These are phyloP conservation scores for Alternaria arborescens DNA, from an alignment of 2,329 filamentous ascomycete species.

Conservation along the genomic window DNA sequence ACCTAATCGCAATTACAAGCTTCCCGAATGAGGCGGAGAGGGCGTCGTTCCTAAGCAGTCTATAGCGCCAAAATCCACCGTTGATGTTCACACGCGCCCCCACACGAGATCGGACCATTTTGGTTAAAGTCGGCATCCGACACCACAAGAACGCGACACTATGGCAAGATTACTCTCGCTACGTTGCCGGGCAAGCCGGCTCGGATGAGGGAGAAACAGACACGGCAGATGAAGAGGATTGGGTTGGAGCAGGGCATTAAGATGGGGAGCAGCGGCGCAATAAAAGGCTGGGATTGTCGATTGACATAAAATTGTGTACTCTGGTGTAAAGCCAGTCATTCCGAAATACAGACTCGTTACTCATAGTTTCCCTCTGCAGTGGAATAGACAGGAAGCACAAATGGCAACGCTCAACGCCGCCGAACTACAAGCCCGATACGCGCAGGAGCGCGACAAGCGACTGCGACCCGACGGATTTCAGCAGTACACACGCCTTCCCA, in stretches of 20 bases:
- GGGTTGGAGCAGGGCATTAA: not conserved
- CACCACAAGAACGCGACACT: not conserved
- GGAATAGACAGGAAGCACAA: not conserved
- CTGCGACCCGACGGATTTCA: slow-evolving; percentile 7
- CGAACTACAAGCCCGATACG: slow-evolving; percentile 7
- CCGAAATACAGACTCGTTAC: not conserved
- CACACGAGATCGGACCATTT: slow-evolving; percentile 8
- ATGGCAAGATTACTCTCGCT: not conserved
- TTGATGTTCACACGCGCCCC: slow-evolving; percentile 2
- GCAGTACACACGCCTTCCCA: slow-evolving; percentile 6
- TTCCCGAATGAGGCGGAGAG: not conserved
- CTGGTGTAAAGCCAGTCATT: not conserved
- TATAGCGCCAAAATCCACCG: slow-evolving; percentile 5
- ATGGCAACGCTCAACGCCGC: slow-evolving; percentile 3
- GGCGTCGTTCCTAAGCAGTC: not conserved
- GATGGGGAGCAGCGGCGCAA: not conserved
- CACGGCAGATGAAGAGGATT: not conserved
- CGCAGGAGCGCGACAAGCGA: slow-evolving; percentile 11
- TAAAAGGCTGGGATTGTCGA: not conserved
- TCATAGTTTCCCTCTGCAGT: not conserved
- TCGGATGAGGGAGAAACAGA: not conserved
- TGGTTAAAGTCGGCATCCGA: slow-evolving; percentile 6
- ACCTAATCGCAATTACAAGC: not conserved
- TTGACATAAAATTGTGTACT: not conserved
- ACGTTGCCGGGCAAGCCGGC: not conserved